Conservation (phyloP, 1,284 basidiomycete genomes). For the Malassezia japonica region DNA sequence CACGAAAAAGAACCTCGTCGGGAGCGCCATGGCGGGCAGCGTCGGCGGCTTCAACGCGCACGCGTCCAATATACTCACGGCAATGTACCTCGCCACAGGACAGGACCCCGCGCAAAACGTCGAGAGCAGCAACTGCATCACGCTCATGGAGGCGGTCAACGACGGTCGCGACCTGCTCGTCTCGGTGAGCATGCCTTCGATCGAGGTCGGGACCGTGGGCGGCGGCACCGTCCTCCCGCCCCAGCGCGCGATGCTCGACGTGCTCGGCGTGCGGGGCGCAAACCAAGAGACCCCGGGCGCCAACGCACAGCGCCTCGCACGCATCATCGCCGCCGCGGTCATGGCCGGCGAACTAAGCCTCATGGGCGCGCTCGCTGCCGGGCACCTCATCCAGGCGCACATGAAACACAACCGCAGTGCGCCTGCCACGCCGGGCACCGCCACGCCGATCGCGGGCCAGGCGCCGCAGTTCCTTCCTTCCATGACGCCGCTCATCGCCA, state of each 20-base stretch:
- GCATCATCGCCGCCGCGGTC: conserved; percentile 45
- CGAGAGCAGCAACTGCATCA: conserved; percentile 96
- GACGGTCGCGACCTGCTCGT: conserved; percentile 73
- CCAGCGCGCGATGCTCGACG: conserved; percentile 44
- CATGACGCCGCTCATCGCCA: conserved; percentile 18
- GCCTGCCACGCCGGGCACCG: conserved; percentile 40
- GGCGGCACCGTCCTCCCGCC: conserved; percentile 62
- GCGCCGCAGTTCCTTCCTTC: conserved; percentile 12
- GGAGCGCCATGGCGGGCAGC: conserved; percentile 92
- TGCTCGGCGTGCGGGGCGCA: conserved; percentile 44
- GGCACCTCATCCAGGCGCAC: conserved; percentile 47
- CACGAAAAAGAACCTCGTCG: conserved; percentile 93
- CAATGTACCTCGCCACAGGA: conserved; percentile 88
- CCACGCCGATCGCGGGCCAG: conserved; percentile 22
- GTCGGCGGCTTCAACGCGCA: conserved; percentile 98
- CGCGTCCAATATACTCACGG: conserved; percentile 89
- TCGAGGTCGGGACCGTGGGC: conserved; percentile 64
- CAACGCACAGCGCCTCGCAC: conserved; percentile 44
- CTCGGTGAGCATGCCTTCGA: conserved; percentile 46
- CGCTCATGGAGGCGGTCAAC: conserved; percentile 90
- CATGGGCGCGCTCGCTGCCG: conserved; percentile 43
- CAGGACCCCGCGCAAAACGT: conserved; percentile 99
- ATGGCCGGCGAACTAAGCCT: conserved; percentile 47
- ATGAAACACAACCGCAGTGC: conserved; percentile 47
- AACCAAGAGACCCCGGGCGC: conserved; percentile 40